Evolutionary conservation across 106 monocot species (phyloP).

Genomic region (Phalaenopsis equestris): DNA sequence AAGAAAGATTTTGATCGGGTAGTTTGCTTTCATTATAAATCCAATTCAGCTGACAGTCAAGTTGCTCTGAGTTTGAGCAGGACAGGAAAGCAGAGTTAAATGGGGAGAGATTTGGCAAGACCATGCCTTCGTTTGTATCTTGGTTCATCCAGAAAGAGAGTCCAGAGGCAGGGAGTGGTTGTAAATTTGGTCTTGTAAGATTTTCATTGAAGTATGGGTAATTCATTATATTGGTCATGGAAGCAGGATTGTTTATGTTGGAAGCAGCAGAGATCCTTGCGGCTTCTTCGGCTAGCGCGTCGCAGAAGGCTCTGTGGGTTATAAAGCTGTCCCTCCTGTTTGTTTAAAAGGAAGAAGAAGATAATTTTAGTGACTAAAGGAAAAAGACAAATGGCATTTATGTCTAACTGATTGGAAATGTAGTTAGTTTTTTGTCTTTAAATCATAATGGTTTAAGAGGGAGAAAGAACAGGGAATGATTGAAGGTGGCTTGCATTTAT

Average conservation of each 20-base stretch:
- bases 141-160: conserved; percentile 23
- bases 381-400: not conserved
- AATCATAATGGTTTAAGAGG: not conserved
- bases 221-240: not conserved
- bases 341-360: not conserved
- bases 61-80: conserved; percentile 15
- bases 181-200: not conserved
- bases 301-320: conserved; percentile 71
- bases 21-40: conserved; percentile 20
- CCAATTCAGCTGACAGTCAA: conserved; percentile 24
- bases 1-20: not conserved
- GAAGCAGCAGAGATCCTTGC: conserved; percentile 38
- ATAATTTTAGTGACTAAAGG: not conserved
- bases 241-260: conserved; percentile 7
- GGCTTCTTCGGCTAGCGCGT: conserved; percentile 58
- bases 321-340: conserved; percentile 70
- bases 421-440: not conserved
- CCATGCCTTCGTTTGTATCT: not conserved
- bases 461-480: not conserved
- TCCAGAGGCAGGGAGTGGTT: not conserved
- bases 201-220: not conserved
- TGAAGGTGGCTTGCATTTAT: not conserved
- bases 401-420: not conserved
- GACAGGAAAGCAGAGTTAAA: conserved; percentile 21
- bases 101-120: not conserved